A percentile compares a stretch with the other conserved stretches of the same genome.
Evolutionary conservation across 2,329 filamentous ascomycete genomes (phyloP).

Genomic region (Coniochaeta ligniaria): DNA sequence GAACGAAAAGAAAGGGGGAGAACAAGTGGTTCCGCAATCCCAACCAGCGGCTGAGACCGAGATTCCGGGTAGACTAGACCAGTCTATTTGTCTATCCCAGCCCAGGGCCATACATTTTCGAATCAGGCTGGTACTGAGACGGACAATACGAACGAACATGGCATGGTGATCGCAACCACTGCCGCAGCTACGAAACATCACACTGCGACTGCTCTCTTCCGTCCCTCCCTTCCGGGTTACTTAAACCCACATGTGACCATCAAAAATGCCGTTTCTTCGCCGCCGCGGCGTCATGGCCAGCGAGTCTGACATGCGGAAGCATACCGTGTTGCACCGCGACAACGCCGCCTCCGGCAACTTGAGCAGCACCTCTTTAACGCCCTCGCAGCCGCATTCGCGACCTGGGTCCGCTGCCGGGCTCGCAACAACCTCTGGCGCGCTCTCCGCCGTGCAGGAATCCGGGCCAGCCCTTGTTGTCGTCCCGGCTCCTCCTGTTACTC

Average conservation of each 20-base stretch:
- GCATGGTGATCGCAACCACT: neutral
- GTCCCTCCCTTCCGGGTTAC: neutral
- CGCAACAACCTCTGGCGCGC: slow-evolving; percentile 6
- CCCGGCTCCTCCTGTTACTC: slow-evolving; percentile 21
- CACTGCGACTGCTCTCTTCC: neutral
- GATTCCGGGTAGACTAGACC: neutral
- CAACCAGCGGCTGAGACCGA: neutral
- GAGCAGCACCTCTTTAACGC: slow-evolving; percentile 6
- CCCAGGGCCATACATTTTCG: neutral
- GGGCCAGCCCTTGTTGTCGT: slow-evolving; percentile 11
- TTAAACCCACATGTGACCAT: neutral
- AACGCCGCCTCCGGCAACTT: neutral
- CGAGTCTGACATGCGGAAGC: slow-evolving; percentile 52
- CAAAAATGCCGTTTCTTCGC: slow-evolving; percentile 53
- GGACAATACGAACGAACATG: neutral
- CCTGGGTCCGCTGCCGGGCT: slow-evolving; percentile 16
- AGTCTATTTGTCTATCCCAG: neutral
- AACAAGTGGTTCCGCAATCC: neutral
- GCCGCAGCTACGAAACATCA: neutral
- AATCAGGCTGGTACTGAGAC: neutral
- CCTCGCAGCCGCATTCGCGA: slow-evolving; percentile 12
- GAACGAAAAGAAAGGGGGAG: neutral
- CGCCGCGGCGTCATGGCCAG: slow-evolving; percentile 53
- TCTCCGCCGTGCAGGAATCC: slow-evolving; percentile 14
- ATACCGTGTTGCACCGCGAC: slow-evolving; percentile 30